phyloP scores from a whole-genome alignment of 768 basidiomycete species.

The Gymnopilus dilepis region DNA sequence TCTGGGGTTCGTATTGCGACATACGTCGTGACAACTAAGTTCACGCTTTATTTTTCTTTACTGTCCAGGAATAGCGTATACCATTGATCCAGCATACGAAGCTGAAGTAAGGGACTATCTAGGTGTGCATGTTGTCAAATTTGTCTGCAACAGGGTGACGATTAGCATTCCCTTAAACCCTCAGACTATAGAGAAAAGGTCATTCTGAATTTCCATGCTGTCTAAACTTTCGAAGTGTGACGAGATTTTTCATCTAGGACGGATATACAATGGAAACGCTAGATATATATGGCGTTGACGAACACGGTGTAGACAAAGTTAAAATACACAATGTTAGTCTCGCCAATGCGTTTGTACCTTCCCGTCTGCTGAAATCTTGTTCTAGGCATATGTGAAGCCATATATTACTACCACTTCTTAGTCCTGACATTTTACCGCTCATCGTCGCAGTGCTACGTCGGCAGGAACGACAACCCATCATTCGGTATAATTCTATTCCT shows the following conservation, averaged over 20 bases:
- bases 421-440: not conserved
- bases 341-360: conserved; percentile 6
- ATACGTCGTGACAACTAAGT: not conserved
- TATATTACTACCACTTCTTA: not conserved
- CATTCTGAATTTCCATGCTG: not conserved
- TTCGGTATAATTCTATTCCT: conserved; percentile 60
- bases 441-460: conserved; percentile 83
- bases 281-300: conserved; percentile 68
- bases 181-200: conserved; percentile 89
- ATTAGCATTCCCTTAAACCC: too few relatives aligned
- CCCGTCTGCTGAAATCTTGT: not conserved
- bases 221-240: not conserved
- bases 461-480: conserved; percentile 84
- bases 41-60: not conserved
- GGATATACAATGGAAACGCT: conserved; percentile 87
- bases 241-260: conserved; percentile 53
- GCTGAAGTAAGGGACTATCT: conserved; percentile 83
- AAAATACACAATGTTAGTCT: conserved; percentile 57
- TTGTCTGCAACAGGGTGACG: not conserved
- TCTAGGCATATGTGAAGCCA: conserved; percentile 56
- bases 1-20: conserved; percentile 67
- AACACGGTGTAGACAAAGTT: conserved; percentile 56
- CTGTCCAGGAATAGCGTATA: conserved; percentile 77
- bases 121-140: conserved; percentile 47
- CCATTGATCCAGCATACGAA: conserved; percentile 79